These are phyloP conservation scores for Hyphochytrium catenoides DNA, from an alignment of 352 stramenopile species.

Conservation along the genomic window DNA sequence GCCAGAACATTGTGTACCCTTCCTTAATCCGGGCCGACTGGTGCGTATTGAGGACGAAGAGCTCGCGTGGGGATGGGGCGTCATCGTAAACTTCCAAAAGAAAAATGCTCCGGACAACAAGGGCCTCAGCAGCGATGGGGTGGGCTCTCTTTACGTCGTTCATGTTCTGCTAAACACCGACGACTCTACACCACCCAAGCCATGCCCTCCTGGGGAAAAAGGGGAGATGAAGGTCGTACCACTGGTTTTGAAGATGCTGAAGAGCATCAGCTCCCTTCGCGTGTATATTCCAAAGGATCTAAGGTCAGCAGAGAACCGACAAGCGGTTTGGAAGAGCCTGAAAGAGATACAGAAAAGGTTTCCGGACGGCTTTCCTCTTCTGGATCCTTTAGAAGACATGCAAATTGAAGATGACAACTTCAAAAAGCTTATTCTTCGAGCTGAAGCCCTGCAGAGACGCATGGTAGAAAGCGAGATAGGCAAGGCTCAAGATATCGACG, in stretches of 20 bases:
- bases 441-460: conserved; percentile 35
- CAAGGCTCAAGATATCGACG: conserved; percentile 33
- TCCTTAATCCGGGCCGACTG: conserved; percentile 77
- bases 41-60: conserved; percentile 35
- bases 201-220: conserved; percentile 13
- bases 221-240: conserved; percentile 60
- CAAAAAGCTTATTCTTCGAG: conserved; percentile 57
- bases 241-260: conserved; percentile 41
- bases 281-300: conserved; percentile 62
- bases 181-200: conserved; percentile 9
- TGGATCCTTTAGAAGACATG: conserved; percentile 83
- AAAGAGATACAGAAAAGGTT: conserved; percentile 45
- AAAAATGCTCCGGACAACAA: conserved; percentile 38
- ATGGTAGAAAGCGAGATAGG: conserved; percentile 38
- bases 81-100: conserved; percentile 58
- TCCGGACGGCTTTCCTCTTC: conserved; percentile 52
- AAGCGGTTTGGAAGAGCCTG: conserved; percentile 43
- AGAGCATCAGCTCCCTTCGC: conserved; percentile 40
- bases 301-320: conserved; percentile 32
- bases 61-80: conserved; percentile 49
- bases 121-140: conserved; percentile 24
- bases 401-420: conserved; percentile 76
- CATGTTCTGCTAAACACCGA: conserved; percentile 49
- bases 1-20: conserved; percentile 70
- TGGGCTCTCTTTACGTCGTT: conserved; percentile 22